A percentile compares a stretch with the other conserved stretches of the same genome.
Evolutionary conservation across 2,329 filamentous ascomycete genomes (phyloP).

Genomic region (Aspergillus sp.): DNA sequence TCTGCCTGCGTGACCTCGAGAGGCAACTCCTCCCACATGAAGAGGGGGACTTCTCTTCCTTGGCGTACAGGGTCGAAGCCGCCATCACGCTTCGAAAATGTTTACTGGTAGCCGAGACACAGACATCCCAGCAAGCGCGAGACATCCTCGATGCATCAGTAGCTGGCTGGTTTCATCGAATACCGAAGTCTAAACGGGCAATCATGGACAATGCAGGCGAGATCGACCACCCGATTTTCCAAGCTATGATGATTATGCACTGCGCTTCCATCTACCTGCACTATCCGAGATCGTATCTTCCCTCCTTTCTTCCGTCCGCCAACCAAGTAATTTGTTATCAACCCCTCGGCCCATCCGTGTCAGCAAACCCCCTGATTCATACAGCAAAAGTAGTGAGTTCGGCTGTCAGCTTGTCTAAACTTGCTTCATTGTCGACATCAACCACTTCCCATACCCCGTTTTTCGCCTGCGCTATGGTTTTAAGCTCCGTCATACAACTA

Average conservation of each 20-base stretch:
- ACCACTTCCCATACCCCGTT: conserved; percentile 7
- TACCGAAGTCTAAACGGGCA: background rate
- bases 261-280: conserved; percentile 13
- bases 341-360: background rate
- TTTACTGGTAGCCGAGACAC: background rate
- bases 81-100: conserved; percentile 9
- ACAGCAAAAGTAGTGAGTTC: background rate
- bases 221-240: conserved; percentile 4
- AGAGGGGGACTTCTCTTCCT: conserved; percentile 2
- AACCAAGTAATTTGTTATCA: conserved; percentile 3
- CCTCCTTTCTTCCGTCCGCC: conserved; percentile 3
- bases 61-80: conserved; percentile 6
- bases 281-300: conserved; percentile 5
- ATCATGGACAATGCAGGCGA: background rate
- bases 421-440: conserved; percentile 1
- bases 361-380: background rate
- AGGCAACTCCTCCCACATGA: background rate
- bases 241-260: conserved; percentile 11
- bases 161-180: background rate
- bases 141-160: background rate
- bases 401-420: background rate
- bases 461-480: conserved; percentile 7
- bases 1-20: background rate
- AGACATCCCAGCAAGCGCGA: background rate
- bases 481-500: conserved; percentile 11